Evolutionary conservation across 1,139 yeast species (phyloP).

Genomic region (Geotrichum siamense): DNA sequence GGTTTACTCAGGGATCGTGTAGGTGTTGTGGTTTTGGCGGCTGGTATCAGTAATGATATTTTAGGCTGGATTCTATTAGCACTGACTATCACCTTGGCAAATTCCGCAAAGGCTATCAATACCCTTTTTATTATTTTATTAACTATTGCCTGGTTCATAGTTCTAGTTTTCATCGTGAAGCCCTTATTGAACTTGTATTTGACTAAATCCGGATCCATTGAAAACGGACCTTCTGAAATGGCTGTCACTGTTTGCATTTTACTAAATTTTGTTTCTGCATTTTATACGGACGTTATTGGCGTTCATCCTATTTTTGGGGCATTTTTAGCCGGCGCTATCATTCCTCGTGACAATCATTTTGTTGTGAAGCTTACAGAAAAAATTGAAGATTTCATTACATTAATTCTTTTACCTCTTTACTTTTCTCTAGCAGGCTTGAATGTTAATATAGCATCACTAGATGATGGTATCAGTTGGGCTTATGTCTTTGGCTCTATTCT

Average conservation of each 20-base stretch:
- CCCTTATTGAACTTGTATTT: conserved; percentile 42
- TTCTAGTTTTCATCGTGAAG: conserved; percentile 52
- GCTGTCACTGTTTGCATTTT: conserved; percentile 52
- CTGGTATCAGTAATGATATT: conserved; percentile 73
- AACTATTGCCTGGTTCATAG: conserved; percentile 58
- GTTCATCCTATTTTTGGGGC: conserved; percentile 82
- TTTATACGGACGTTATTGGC: conserved; percentile 73
- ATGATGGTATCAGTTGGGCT: conserved; percentile 67
- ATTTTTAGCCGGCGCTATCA: conserved; percentile 63
- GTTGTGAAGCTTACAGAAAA: conserved; percentile 62
- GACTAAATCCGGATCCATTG: conserved; percentile 44
- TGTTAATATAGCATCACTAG: conserved; percentile 56
- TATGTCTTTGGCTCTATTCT: conserved; percentile 59
- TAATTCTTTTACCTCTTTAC: conserved; percentile 64
- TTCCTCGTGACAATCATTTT: conserved; percentile 72
- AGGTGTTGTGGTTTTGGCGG: conserved; percentile 72
- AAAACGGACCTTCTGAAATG: conserved; percentile 58
- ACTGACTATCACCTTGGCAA: conserved; percentile 65
- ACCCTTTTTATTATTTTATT: conserved; percentile 62
- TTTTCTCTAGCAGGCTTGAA: conserved; percentile 73
- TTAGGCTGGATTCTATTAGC: conserved; percentile 80
- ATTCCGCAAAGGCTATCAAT: conserved; percentile 57
- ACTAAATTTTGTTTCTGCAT: conserved; percentile 57
- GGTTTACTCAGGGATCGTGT: conserved; percentile 63
- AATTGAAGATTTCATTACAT: conserved; percentile 68